These are phyloP conservation scores for Phytophthora tubulina DNA, from an alignment of 352 stramenopile genomes.

Conservation along the genomic window DNA sequence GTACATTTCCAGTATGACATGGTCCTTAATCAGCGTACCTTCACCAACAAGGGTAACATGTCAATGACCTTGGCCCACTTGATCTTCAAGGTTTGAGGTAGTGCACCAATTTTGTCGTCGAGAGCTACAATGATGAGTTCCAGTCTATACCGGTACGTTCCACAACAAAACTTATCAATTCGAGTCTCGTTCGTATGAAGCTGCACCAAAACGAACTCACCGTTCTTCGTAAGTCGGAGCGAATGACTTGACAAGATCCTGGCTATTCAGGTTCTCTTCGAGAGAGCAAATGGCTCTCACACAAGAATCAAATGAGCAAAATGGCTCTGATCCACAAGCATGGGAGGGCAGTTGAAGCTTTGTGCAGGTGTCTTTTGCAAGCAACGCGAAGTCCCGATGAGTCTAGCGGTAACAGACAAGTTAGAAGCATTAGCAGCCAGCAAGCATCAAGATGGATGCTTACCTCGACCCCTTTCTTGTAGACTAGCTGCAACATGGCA, in stretches of 20 bases:
- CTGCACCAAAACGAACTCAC: slow-evolving; percentile 6
- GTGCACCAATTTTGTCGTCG: slow-evolving; percentile 22
- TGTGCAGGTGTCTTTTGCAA: background rate
- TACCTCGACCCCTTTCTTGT: slow-evolving; percentile 17
- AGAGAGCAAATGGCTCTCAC: slow-evolving; percentile 14
- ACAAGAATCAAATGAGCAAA: slow-evolving; percentile 17
- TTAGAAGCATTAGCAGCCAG: background rate
- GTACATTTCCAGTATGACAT: background rate
- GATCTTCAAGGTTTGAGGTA: slow-evolving; percentile 4
- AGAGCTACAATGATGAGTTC: slow-evolving; percentile 35
- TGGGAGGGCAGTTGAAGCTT: slow-evolving; percentile 17
- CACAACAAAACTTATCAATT: background rate
- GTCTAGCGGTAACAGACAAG: background rate
- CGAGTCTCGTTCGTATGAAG: background rate
- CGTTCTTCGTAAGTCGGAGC: slow-evolving; percentile 33
- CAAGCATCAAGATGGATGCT: background rate
- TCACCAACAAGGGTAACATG: slow-evolving; percentile 23
- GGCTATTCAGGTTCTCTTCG: slow-evolving; percentile 17
- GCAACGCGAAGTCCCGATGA: slow-evolving; percentile 3
- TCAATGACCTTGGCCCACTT: slow-evolving; percentile 38
- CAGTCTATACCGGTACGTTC: slow-evolving; percentile 19
- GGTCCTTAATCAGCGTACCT: slow-evolving; percentile 14
- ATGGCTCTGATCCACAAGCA: background rate
- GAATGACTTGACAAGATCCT: slow-evolving; percentile 16
- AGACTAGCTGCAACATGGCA: slow-evolving; percentile 22